Evolutionary conservation across 495 filamentous ascomycete species (phyloP), one percentile per base, ranked within the genome.

Genomic region (Neurospora terricola): DNA sequence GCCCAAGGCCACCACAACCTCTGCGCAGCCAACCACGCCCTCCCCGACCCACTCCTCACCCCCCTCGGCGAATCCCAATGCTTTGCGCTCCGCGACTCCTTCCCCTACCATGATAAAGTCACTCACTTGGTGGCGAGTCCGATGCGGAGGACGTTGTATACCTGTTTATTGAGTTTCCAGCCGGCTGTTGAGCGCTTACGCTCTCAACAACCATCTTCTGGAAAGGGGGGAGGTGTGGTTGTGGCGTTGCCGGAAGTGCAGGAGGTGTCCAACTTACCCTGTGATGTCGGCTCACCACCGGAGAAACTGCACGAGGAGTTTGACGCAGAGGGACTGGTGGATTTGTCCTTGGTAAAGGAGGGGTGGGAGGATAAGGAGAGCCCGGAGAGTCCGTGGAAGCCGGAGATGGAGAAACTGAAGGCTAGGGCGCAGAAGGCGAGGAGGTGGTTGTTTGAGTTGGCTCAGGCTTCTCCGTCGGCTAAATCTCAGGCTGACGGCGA

Each of bases 1-100:
- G 85, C 85, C 27, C 84, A 86, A 86, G 94, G 93, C 81, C 84
- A 88, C 77, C 94, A 98, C 86, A 97, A 98, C 83, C 88, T 97
- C 78, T 84, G 76, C 72, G 76, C 78, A n/a, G 88, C 83, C 54
- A 94, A 94, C 84, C 90, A 96, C 78, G 79, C 83, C 72, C 84
- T 97, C 62, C 89, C 78, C 18, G 95, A 98, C 77, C 93, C 95
- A 4, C 81, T 87, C 72, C 88, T 98, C 40, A 97, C 95, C 16
- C 83, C 88, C 5, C 85, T 91, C 4, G 95, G 95, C 78, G 85
- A 90, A 76, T 74, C 87, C 16, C 94, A 98, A 88, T 97, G 94
- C 82, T 79, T 77, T 5, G 78, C 82, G 5, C 89, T 98, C 36
- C 78, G 83, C 70, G 76, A 83, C 3, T 77, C 71, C 36, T 97